Percentiles rank a stretch among this genome's conserved stretches.
Conservation (phyloP, 305 asterid species). For the Fraxinus albicans region DNA sequence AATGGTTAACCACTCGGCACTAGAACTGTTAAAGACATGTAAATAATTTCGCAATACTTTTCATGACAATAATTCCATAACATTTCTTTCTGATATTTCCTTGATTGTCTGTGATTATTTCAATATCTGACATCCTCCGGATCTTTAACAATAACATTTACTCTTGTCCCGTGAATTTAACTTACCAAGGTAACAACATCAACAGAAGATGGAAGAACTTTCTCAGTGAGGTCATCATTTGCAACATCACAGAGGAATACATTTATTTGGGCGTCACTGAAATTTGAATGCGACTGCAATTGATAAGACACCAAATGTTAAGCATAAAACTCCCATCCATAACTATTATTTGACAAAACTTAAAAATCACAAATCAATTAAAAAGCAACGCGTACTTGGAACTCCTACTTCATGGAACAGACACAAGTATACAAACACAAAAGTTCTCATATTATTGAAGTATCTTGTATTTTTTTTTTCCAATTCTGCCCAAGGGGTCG, state of each 20-base stretch:
- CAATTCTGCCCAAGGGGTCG: background rate
- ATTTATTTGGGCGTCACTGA: conserved; percentile 44
- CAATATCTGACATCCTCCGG: background rate
- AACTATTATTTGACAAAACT: background rate
- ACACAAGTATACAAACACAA: conserved; percentile 1
- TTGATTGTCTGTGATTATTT: background rate
- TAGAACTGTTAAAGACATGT: background rate
- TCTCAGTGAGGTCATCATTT: conserved; percentile 52
- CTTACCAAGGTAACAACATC: conserved; percentile 78
- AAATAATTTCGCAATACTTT: background rate
- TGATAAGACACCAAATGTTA: conserved; percentile 24
- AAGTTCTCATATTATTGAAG: conserved; percentile 3
- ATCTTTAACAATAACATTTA: conserved; percentile 6
- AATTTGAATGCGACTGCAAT: conserved; percentile 58
- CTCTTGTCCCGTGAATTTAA: conserved; percentile 16
- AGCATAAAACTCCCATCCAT: background rate
- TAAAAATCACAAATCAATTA: background rate
- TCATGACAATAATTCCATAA: background rate
- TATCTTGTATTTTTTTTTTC: background rate
- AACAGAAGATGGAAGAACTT: conserved; percentile 58
- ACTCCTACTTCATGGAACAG: background rate
- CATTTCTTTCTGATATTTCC: background rate
- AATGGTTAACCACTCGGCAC: background rate
- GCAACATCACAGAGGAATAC: conserved; percentile 66
- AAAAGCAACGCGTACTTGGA: background rate